Evolutionary conservation across 148 eudicot genomes (phyloP), one percentile per base, ranked within the genome.

Genomic region (Cornus suecica): DNA sequence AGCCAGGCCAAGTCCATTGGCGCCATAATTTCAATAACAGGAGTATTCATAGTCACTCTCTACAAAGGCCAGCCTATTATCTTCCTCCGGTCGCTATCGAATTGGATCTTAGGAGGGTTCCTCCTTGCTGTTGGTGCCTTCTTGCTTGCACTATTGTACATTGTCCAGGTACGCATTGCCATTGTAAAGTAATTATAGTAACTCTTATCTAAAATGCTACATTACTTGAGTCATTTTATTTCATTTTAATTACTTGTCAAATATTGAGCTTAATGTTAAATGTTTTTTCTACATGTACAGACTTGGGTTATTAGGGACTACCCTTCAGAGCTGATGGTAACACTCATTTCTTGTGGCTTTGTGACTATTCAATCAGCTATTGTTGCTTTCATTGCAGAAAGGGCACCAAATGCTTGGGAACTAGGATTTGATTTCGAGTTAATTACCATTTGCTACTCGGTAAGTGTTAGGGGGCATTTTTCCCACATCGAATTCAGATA

Each of bases 31-130:
- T 86, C 87, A 24, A 79, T 86, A 20, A 29, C 37, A 15, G 89
- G 89, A 13, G 89, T 85, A n/a, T 67, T 81, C 76, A 65, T 76
- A 20, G 85, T 84, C 27, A 86, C 82, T 2, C 79, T 81, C 34
- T 86, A 84, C 72, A 71, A 77, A 74, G 87, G 89, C 78, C 37
- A 69, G 25, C 68, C 87, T 0, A 84, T 86, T 18, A 48, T 13
- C 18, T 48, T 48, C 54, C 7, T 48, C 15, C 54, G 15, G 0
- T 48, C 4, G 54, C 20, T 63, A 58, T 66, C 72, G 20, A 76
- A 81, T 54, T 86, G 89, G 89, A 79, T 73, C 65, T 5, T 86
- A 5, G 89, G 89, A 37, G 85, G 80, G 15, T 64, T 84, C 42
- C 76, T 84, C 66, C 75, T 82, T n/a, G 79, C 80, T 25, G 58